Evolutionary conservation across 139 green algal species (phyloP), one percentile per base, ranked within the genome.

Genomic region (Tetradesmus obliquus): DNA sequence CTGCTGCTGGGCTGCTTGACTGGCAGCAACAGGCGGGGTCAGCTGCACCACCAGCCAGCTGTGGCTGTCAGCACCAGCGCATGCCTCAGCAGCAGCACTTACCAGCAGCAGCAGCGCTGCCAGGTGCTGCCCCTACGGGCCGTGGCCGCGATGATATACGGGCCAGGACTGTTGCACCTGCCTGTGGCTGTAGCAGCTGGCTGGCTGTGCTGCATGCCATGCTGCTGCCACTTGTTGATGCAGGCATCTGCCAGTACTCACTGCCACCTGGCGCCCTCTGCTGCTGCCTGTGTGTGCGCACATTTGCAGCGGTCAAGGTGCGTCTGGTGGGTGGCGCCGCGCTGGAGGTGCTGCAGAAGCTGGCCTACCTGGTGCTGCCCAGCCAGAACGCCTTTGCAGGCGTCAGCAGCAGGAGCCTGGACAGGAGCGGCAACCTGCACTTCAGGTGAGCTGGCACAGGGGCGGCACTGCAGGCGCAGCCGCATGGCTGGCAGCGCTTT

Each of bases 291-390:
- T 84, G n/a, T 3, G n/a, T 9, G 1, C 74, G 9, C 82, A 76
- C 55, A 12, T 13, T 13, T 89, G 69, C 71, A 90, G 86, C 71
- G 6, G 89, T 92, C 22, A 79, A 92, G 55, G 90, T 92, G 13
- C 10, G 45, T 5, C 82, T 92, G 57, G 8, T 7, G 7, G 66
- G 55, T 12, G 24, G 22, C 32, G 84, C 45, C 4, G 84, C 83
- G 15, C 71, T 86, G 53, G 83, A 90, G 13, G 24, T 89, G 55
- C 84, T 92, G 55, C 66, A 92, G 84, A 92, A 92, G 84, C 71
- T 92, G n/a, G 51, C 57, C 0, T 90, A 90, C 84, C 54, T 92
- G 57, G 82, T 90, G 71, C 90, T 92, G 74, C 90, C 90, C 72
- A 80, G 82, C 55, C 90, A 92, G 83, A 92, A 88, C 60, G 90